phyloP scores from a whole-genome alignment of 345 rosid genomes.

The Citrus hindsii region DNA sequence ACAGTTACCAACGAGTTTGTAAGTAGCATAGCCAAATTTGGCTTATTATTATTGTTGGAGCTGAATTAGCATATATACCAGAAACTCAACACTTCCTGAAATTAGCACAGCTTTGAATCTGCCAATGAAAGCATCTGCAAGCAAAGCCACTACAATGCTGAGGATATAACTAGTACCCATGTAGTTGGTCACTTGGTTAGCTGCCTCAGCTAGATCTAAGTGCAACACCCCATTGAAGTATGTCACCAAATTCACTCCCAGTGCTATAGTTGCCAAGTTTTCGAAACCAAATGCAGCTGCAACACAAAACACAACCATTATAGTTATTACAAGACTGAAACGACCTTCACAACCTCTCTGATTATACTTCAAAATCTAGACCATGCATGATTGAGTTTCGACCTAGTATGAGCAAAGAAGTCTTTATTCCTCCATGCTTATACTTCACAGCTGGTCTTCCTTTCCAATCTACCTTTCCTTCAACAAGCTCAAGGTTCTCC shows the following conservation, averaged over 20 bases:
- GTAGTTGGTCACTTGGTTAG: conserved; percentile 53
- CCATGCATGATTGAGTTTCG: not conserved
- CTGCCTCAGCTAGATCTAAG: conserved; percentile 50
- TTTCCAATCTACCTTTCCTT: conserved; percentile 58
- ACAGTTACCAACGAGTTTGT: not conserved
- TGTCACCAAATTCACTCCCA: conserved; percentile 49
- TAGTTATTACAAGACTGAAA: not conserved
- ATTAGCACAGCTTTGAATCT: conserved; percentile 44
- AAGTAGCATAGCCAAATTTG: not conserved
- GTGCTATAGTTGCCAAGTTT: conserved; percentile 36
- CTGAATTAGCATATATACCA: conserved; percentile 26
- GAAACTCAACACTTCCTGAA: conserved; percentile 41
- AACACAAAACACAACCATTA: not conserved
- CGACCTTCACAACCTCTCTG: not conserved
- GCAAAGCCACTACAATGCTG: conserved; percentile 34
- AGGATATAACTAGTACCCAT: conserved; percentile 46
- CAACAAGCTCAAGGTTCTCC: conserved; percentile 41
- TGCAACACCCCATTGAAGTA: conserved; percentile 50
- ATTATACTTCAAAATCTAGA: not conserved
- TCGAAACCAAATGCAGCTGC: conserved; percentile 44
- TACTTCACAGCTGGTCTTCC: conserved; percentile 46
- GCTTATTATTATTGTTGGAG: not conserved
- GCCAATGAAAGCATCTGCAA: conserved; percentile 50
- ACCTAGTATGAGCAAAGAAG: conserved; percentile 40
- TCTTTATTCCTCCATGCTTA: conserved; percentile 50